A percentile compares a stretch with the other conserved stretches of the same genome.
Conservation (phyloP, 192 early-diverging fungal species). For the Coemansia sp. region DNA sequence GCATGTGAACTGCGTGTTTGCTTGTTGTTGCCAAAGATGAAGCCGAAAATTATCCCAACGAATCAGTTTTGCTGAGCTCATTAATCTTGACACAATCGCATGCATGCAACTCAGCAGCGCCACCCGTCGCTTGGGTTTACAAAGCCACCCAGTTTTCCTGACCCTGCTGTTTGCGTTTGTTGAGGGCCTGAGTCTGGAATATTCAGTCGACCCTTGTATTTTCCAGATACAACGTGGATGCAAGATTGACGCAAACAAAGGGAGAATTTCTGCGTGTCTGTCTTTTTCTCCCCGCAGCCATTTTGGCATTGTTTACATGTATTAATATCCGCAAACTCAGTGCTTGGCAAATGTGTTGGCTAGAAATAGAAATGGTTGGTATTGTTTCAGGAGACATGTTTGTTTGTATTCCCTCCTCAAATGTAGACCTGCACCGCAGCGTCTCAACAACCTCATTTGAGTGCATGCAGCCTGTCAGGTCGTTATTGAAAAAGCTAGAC, state of each 20-base stretch:
- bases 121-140: neutral
- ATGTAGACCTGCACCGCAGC: neutral
- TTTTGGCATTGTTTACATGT: neutral
- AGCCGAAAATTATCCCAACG: constrained; percentile 1
- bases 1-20: no score
- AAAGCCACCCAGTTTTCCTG: neutral
- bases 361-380: neutral
- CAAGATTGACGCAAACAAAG: no score
- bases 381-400: neutral
- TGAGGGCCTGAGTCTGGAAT: neutral
- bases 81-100: neutral
- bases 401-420: neutral
- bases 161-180: neutral
- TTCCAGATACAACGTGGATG: no score
- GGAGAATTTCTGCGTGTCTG: neutral
- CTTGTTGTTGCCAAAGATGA: no score
- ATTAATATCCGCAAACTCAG: neutral
- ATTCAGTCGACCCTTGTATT: neutral
- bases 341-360: neutral
- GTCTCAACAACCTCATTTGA: no score
- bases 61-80: neutral
- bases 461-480: no score
- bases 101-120: neutral
- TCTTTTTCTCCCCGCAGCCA: neutral
- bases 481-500: no score